Evolutionary conservation across 2,329 filamentous ascomycete species (phyloP), one percentile per base, ranked within the genome.

Genomic region (Exserohilum turcica): DNA sequence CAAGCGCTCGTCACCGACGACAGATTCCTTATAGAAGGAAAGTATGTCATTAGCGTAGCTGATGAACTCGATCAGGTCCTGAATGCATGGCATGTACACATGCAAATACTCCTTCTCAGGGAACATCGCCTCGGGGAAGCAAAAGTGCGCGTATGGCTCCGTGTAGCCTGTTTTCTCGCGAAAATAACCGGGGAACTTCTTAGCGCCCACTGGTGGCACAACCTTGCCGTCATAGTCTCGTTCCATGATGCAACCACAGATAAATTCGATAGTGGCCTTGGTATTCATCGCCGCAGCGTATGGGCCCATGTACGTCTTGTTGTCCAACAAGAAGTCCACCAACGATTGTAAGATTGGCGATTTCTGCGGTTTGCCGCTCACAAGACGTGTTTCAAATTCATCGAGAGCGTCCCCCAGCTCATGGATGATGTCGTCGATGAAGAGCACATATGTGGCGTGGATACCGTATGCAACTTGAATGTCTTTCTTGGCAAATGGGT

Each of bases 51-150:
- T 57, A 13, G 54, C 48, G 45, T 57, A 57, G 49, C 54, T 57
- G 54, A 57, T 57, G 44, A 57, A 57, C 49, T 57, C 54, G 35
- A 57, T 57, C 9, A 57, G 49, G 36, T 57, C 54, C 45, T 57
- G 54, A n/a, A 57, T 50, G 43, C 54, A 57, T 7, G 54, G 54
- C 54, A 57, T 52, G 49, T 57, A 57, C 10, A 57, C 54, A 36
- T 57, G 54, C 35, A 57, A 28, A 27, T 42, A 57, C 13, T 57
- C 49, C 40, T 52, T 52, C 16, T 57, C 54, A 19, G 49, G 54
- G 45, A 43, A 57, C 33, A 48, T 49, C 16, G 39, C 54, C 42
- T 57, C 54, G 5, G 54, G 54, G 49, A 57, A 57, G 49, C 54
- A 57, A 43, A 57, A 57, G 49, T 57, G 54, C 15, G 54, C 54